phyloP scores from a whole-genome alignment of 192 early-diverging fungal species.

The Obelidium mucronatum region DNA sequence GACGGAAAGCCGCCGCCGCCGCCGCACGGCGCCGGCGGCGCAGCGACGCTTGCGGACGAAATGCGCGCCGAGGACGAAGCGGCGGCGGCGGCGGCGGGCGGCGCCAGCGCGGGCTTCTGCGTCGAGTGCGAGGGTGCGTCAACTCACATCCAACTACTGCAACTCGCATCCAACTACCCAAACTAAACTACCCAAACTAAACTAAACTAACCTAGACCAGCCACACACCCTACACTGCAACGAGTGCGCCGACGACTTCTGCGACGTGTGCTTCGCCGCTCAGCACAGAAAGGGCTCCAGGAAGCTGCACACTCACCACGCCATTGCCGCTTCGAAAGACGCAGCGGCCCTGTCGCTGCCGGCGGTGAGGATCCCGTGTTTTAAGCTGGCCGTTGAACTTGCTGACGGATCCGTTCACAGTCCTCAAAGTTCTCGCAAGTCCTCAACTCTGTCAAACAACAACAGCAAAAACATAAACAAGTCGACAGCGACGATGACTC shows the following conservation, averaged over 20 bases:
- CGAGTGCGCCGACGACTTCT: slow-evolving; percentile 85
- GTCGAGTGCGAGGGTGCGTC: slow-evolving; percentile 77
- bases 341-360: background rate
- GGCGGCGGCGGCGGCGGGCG: background rate
- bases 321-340: background rate
- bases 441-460: background rate
- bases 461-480: slow-evolving; percentile 12
- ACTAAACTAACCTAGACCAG: slow-evolving; percentile 42
- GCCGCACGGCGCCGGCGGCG: no score
- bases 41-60: background rate
- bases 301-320: background rate
- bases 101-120: slow-evolving; percentile 76
- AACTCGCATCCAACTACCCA: background rate
- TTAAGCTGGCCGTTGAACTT: background rate
- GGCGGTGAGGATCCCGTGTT: background rate
- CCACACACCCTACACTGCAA: slow-evolving; percentile 75
- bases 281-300: slow-evolving; percentile 58
- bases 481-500: slow-evolving; percentile 34
- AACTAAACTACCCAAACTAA: background rate
- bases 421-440: background rate
- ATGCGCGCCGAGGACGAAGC: background rate
- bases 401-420: background rate
- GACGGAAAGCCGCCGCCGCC: no score
- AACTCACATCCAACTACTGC: no score
- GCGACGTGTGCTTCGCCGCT: slow-evolving; percentile 83